Conservation (phyloP, 225 moss, liverwort and hornwort species). For the Bryoerythrophyllum caledonicum region DNA sequence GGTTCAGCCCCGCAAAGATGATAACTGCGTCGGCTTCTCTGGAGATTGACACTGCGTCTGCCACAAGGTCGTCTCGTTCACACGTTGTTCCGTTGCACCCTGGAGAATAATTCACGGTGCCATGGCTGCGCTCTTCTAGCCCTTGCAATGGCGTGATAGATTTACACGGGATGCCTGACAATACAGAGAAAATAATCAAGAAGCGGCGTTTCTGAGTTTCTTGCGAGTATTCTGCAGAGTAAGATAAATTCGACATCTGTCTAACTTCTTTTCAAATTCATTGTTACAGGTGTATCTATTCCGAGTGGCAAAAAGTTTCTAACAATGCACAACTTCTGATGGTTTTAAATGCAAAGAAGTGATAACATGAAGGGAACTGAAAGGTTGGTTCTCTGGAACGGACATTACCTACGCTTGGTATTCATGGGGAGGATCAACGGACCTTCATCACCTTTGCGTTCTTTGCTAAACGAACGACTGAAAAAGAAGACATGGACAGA, state of each 20-base stretch:
- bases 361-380: too few species aligned
- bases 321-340: too few species aligned
- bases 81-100: constrained; percentile 19
- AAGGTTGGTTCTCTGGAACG: neutral
- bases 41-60: constrained; percentile 8
- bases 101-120: constrained; percentile 11
- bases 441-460: neutral
- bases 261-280: too few species aligned
- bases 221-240: neutral
- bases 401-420: neutral
- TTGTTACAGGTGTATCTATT: too few species aligned
- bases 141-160: constrained; percentile 10
- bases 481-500: neutral
- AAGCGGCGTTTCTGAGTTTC: neutral
- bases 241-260: neutral
- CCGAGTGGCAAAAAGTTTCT: too few species aligned
- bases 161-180: constrained; percentile 19
- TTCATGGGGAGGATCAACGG: neutral
- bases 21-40: constrained; percentile 10
- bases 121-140: constrained; percentile 10
- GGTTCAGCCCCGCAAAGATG: constrained; percentile 15
- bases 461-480: neutral
- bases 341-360: too few species aligned
- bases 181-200: neutral
- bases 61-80: constrained; percentile 2